Evolutionary conservation across 164 flowering plant genomes (phyloP), one percentile per base, ranked within the genome.

Genomic region (Umbilicus rupestris): DNA sequence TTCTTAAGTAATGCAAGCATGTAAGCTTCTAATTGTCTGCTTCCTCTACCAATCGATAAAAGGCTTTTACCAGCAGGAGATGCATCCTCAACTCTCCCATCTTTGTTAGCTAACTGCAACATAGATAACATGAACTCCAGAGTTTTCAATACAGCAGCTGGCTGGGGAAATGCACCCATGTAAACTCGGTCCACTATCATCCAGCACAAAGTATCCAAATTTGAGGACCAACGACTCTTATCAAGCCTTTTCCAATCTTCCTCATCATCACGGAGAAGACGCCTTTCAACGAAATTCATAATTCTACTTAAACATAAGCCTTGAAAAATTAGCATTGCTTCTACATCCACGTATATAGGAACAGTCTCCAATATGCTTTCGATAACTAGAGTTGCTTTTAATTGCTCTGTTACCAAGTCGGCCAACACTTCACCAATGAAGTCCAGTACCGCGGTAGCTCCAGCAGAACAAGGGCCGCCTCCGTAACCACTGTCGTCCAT

Each of bases 391-490:
- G 83, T 75, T 35, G 92, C 86, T 85, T 90, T 95, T 44, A 86
- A 72, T 73, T 95, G 97, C 83, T 92, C 99, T 28, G 96, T 87
- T 69, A 87, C 73, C 62, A 88, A 71, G 73, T 85, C 95, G 66
- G 99, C 84, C 74, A 92, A 88, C 73, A 92, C 97, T 83, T 92
- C 98, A 39, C 91, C 92, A 73, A 88, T 71, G 69, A 92, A 95
- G 83, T 95, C 99, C 65, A 92, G 70, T 73, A 95, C 84, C 47
- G 98, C 97, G 73, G 90, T 85, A 49, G 99, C 98, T 66, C 87
- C 98, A 29, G 96, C 94, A 75, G 90, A 84, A 76, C 98, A 95
- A 62, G 98, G 95, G 29, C 99, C 98, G 66, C 99, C 98, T 10
- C 99, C 98, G 77, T 85, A 88, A 30, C 99, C 91, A 73, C 80